Evolutionary conservation across 345 rosid genomes (phyloP).

Genomic region (Brassica cretica): DNA sequence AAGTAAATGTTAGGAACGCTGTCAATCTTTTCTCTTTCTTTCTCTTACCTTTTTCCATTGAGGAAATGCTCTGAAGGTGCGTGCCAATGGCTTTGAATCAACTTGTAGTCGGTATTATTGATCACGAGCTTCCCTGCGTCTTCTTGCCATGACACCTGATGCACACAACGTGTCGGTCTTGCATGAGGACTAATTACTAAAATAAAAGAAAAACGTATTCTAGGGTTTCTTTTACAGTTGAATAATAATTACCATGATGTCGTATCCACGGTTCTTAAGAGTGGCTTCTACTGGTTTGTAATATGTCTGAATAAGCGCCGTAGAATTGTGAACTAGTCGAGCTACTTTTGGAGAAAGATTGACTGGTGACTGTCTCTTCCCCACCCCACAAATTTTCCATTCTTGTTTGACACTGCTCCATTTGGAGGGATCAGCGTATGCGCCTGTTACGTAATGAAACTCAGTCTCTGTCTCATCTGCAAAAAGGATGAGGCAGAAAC

Average conservation of each 20-base stretch:
- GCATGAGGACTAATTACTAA: neutral
- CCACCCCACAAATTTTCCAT: conserved; percentile 32
- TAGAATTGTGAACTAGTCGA: conserved; percentile 22
- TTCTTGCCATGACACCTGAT: conserved; percentile 31
- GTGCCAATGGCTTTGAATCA: conserved; percentile 70
- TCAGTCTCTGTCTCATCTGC: conserved; percentile 26
- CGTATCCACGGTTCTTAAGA: conserved; percentile 66
- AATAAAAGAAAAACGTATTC: neutral
- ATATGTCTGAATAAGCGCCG: conserved; percentile 30
- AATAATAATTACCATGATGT: conserved; percentile 46
- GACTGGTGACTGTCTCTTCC: conserved; percentile 33
- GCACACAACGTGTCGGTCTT: conserved; percentile 18
- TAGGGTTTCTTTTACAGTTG: neutral
- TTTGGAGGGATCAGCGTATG: conserved; percentile 25
- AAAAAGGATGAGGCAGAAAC: neutral
- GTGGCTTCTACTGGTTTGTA: conserved; percentile 60
- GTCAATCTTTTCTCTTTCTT: neutral
- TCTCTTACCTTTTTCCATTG: conserved; percentile 52
- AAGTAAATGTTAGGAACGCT: neutral
- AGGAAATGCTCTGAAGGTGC: conserved; percentile 71
- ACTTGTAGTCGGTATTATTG: conserved; percentile 47
- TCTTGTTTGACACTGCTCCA: conserved; percentile 21
- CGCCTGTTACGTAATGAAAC: conserved; percentile 33
- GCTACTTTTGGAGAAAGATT: conserved; percentile 33
- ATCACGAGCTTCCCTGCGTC: conserved; percentile 49